Conservation (phyloP, 129 eudicot genomes). For the Chrysanthemum lavandulifolium region DNA sequence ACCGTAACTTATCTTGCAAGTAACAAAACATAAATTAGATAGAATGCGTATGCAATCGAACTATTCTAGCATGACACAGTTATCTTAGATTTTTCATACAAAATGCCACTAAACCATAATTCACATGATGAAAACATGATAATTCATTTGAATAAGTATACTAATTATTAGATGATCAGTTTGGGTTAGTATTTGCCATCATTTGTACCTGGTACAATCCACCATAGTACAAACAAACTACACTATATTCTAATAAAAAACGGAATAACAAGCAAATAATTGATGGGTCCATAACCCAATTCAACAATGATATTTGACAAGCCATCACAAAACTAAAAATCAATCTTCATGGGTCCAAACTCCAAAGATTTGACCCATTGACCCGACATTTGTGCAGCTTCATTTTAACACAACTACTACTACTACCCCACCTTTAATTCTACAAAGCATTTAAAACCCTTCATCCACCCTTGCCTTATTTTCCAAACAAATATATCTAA, state of each 20-base stretch:
- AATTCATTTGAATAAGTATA: not conserved
- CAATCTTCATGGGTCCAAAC: constrained; percentile 34
- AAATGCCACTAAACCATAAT: constrained; percentile 10
- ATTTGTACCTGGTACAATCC: constrained; percentile 29
- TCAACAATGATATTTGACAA: constrained; percentile 33
- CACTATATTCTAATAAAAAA: constrained; percentile 23
- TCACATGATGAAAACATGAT: constrained; percentile 12
- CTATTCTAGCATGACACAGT: not conserved
- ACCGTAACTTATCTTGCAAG: too few relatives aligned
- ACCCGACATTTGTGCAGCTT: constrained; percentile 26
- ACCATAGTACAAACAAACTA: constrained; percentile 34
- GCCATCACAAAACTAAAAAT: constrained; percentile 32
- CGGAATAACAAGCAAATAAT: constrained; percentile 34
- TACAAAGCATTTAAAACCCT: constrained; percentile 35
- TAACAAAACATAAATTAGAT: too few relatives aligned
- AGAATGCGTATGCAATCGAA: not conserved
- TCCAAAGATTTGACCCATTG: constrained; percentile 36
- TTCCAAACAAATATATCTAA: constrained; percentile 20
- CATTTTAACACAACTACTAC: constrained; percentile 24
- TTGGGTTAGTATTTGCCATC: constrained; percentile 12
- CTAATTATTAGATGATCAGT: constrained; percentile 22
- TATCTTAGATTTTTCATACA: not conserved
- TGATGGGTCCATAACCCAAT: constrained; percentile 34
- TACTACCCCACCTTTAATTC: constrained; percentile 12
- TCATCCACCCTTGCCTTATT: constrained; percentile 37